These are phyloP conservation scores for Lichtheimia corymbifera DNA, from an alignment of 371 early-diverging fungal species.

Conservation along the genomic window DNA sequence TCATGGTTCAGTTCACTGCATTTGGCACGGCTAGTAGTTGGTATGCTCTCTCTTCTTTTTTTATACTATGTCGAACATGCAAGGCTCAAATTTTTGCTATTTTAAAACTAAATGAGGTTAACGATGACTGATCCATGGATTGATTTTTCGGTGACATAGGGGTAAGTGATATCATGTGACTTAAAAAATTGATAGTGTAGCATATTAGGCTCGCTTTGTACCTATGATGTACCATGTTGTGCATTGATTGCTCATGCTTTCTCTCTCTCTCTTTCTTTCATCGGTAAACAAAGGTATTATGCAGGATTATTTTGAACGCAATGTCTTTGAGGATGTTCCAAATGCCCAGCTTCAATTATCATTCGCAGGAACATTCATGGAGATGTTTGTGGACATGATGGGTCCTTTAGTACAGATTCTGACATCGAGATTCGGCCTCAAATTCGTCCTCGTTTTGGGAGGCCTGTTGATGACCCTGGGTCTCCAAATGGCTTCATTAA, in stretches of 20 bases:
- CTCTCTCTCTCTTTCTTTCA: too few species aligned
- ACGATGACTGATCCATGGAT: too few species aligned
- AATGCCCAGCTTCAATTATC: conserved; percentile 30
- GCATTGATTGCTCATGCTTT: too few species aligned
- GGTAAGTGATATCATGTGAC: too few species aligned
- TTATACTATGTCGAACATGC: too few species aligned
- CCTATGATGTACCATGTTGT: too few species aligned
- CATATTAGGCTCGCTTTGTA: too few species aligned
- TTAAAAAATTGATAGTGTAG: too few species aligned
- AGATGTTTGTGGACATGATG: conserved; percentile 30
- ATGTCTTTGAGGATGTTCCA: conserved; percentile 19
- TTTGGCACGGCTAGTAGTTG: conserved; percentile 50
- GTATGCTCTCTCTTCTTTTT: conserved; percentile 13
- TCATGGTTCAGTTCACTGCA: conserved; percentile 55
- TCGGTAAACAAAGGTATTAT: conserved; percentile 21
- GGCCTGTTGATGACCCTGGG: conserved; percentile 25
- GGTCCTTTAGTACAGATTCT: conserved; percentile 35
- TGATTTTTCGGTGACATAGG: too few species aligned
- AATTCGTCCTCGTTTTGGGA: conserved; percentile 27
- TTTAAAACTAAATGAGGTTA: too few species aligned
- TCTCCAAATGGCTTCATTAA: conserved; percentile 39
- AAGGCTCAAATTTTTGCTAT: too few species aligned
- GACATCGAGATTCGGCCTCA: conserved; percentile 23
- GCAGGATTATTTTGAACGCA: conserved; percentile 26
- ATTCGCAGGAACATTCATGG: conserved; percentile 41